These are phyloP conservation scores for Capronia epimyces DNA, from an alignment of 2,329 filamentous ascomycete genomes.

Conservation along the genomic window DNA sequence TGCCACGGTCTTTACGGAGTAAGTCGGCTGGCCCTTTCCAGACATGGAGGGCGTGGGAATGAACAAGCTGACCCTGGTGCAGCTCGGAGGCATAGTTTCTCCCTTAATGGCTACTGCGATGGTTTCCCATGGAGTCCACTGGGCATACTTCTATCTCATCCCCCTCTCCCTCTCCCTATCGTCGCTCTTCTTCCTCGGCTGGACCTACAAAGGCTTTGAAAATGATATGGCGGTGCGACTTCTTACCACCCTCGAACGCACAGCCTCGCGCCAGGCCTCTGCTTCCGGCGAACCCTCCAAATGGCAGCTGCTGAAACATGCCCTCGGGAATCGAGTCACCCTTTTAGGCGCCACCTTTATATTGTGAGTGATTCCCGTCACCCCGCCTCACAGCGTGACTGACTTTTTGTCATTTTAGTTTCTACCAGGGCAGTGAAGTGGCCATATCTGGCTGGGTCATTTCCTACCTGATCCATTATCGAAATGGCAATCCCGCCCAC, in stretches of 20 bases:
- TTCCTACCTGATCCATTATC: constrained; percentile 70
- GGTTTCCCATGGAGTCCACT: constrained; percentile 55
- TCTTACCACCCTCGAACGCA: constrained; percentile 38
- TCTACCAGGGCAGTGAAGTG: constrained; percentile 80
- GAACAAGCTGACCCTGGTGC: constrained; percentile 4
- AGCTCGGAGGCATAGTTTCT: constrained; percentile 55
- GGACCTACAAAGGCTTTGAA: constrained; percentile 67
- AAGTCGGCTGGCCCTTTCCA: not conserved
- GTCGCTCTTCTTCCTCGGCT: constrained; percentile 56
- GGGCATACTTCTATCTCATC: constrained; percentile 70
- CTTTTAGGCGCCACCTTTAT: constrained; percentile 74
- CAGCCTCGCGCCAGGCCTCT: constrained; percentile 39
- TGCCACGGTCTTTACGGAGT: constrained; percentile 43
- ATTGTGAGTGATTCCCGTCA: constrained; percentile 43
- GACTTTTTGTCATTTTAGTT: constrained; percentile 30
- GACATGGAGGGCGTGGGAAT: too few species aligned
- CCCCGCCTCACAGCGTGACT: not conserved
- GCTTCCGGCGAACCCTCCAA: constrained; percentile 30
- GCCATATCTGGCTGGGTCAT: constrained; percentile 82
- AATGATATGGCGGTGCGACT: constrained; percentile 49
- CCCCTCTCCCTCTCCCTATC: constrained; percentile 54
- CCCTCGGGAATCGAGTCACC: constrained; percentile 54
- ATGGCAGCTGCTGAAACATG: constrained; percentile 40
- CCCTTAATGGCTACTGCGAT: constrained; percentile 71
- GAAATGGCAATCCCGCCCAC: constrained; percentile 61